Evolutionary conservation across 1,284 basidiomycete species (phyloP).

Genomic region (Microbotryum saponariae): DNA sequence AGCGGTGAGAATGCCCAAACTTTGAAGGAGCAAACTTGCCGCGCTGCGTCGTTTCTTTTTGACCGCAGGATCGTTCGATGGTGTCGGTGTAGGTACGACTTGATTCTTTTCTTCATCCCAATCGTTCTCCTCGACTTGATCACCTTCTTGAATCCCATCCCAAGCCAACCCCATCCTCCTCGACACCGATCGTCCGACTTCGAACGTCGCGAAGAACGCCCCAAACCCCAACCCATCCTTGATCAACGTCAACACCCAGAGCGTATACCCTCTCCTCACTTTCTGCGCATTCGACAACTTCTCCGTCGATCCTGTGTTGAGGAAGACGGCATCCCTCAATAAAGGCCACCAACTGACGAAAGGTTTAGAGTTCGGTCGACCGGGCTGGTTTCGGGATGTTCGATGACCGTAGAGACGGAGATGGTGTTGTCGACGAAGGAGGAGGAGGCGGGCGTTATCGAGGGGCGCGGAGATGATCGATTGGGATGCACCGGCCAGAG

Average conservation of each 20-base stretch:
- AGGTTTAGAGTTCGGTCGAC: not conserved
- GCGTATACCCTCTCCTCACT: slow-evolving; percentile 37
- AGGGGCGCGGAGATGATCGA: slow-evolving; percentile 43
- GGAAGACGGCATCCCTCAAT: slow-evolving; percentile 21
- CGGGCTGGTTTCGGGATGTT: not conserved
- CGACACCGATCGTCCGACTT: slow-evolving; percentile 39
- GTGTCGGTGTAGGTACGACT: not conserved
- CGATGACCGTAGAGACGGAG: slow-evolving; percentile 15
- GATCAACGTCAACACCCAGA: slow-evolving; percentile 38
- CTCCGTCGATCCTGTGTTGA: not conserved
- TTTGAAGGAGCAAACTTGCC: slow-evolving; percentile 31
- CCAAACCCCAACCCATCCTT: slow-evolving; percentile 40
- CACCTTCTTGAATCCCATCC: slow-evolving; percentile 30
- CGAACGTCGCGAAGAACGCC: slow-evolving; percentile 43
- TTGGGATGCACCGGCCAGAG: slow-evolving; percentile 42
- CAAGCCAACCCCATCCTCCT: slow-evolving; percentile 36
- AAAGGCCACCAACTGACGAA: slow-evolving; percentile 20
- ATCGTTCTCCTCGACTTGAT: slow-evolving; percentile 4
- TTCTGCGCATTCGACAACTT: slow-evolving; percentile 11
- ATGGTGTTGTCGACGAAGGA: slow-evolving; percentile 30
- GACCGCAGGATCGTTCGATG: not conserved
- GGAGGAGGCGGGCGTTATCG: slow-evolving; percentile 43
- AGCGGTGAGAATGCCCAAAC: slow-evolving; percentile 35
- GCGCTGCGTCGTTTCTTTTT: slow-evolving; percentile 9
- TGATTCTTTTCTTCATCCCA: slow-evolving; percentile 2